phyloP scores from a whole-genome alignment of 306 rosid genomes.

The Cicer arietinum region DNA sequence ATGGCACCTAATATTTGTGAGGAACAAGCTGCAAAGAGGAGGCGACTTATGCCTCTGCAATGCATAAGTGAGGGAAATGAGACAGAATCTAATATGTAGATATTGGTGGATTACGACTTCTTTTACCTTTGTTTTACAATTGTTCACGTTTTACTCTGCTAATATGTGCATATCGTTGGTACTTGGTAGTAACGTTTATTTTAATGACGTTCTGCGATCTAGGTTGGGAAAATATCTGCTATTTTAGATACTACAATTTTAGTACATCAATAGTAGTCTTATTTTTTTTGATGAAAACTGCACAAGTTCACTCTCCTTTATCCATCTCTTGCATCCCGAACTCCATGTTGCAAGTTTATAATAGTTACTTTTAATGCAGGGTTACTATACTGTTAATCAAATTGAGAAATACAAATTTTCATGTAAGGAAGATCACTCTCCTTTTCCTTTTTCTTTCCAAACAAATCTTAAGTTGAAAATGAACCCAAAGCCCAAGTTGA shows the following conservation, averaged over 20 bases:
- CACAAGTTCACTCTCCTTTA: not conserved
- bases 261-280: not conserved
- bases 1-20: conserved; percentile 45
- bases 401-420: no score
- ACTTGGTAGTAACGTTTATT: conserved; percentile 1
- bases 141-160: conserved; percentile 29
- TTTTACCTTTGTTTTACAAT: conserved; percentile 14
- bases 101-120: conserved; percentile 16
- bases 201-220: not conserved
- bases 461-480: not conserved
- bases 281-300: not conserved
- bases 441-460: not conserved
- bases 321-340: not conserved
- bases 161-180: conserved; percentile 42
- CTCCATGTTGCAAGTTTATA: not conserved
- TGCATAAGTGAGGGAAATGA: conserved; percentile 27
- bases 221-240: conserved; percentile 35
- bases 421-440: not conserved
- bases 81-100: conserved; percentile 42
- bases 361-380: not conserved
- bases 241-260: conserved; percentile 14
- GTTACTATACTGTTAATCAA: not conserved
- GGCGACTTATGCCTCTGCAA: conserved; percentile 42
- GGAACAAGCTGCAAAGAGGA: conserved; percentile 64
- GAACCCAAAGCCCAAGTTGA: not conserved